Evolutionary conservation across 2,329 filamentous ascomycete genomes (phyloP).

Genomic region (Cryphonectria japonica): DNA sequence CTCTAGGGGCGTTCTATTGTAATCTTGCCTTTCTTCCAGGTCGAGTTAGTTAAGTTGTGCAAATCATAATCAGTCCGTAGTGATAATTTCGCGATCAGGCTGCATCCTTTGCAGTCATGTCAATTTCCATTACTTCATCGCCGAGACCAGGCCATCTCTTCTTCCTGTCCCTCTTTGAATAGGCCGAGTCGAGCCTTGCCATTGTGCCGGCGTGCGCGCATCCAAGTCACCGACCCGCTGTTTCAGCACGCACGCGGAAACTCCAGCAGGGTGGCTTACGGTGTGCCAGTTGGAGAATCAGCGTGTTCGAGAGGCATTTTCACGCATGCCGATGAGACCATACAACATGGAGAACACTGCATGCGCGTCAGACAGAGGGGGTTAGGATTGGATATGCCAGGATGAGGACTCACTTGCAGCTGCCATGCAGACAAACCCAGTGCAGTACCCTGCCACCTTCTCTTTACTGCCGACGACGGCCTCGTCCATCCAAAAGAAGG

Average conservation of each 20-base stretch:
- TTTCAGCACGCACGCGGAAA: background rate
- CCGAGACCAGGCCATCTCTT: background rate
- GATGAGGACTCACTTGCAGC: constrained; percentile 47
- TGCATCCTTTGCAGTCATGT: background rate
- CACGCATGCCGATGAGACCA: constrained; percentile 53
- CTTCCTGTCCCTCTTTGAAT: background rate
- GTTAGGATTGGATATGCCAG: background rate
- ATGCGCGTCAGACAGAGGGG: constrained; percentile 26
- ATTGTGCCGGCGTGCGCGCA: background rate
- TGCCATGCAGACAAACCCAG: constrained; percentile 49
- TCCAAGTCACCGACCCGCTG: background rate
- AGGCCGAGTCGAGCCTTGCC: background rate
- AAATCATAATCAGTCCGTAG: constrained; percentile 14
- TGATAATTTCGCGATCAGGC: background rate
- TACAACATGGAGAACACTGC: constrained; percentile 53
- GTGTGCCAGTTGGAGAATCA: background rate
- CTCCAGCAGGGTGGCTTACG: background rate
- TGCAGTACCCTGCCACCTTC: constrained; percentile 48
- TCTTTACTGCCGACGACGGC: constrained; percentile 47
- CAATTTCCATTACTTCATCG: background rate
- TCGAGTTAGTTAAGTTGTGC: background rate
- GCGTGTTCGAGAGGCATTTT: constrained; percentile 37
- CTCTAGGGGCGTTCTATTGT: constrained; percentile 12
- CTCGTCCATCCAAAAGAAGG: constrained; percentile 58
- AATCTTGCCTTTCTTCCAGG: constrained; percentile 8